Base-by-base conservation (phyloP, 768 basidiomycete species). In the Naematelia encephala region DNA sequence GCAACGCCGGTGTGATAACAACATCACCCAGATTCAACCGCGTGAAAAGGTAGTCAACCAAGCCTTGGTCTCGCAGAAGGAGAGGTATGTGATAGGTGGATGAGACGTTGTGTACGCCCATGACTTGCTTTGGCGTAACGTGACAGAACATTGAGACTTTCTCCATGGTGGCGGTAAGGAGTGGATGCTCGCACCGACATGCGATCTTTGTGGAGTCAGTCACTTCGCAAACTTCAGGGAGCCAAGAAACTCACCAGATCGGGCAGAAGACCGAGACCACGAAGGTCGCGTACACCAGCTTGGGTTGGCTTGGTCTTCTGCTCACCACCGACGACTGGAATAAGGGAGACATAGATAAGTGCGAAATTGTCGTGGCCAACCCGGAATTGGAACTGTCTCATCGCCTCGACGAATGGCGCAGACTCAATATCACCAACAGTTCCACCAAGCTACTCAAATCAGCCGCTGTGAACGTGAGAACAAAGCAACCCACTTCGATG, bases 141-240 rank as follows among this genome's bases (percentile, higher is more conserved):
- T 99, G 94, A 78, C 94, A 97, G 82, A 98, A 98, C 93, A 98
- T 97, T 61, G 91, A 91, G 43, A 99, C 94, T 78, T 99, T 99
- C 71, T 87, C 84, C 79, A 92, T 94, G 30, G 93, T 94, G 0
- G 88, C 83, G 14, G 84, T 82, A 54, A 87, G 84, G n/a, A 99
- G 81, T 0, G 89, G 87, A 62, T 88, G 83, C 19, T 88, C 86
- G 60, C 88, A 86, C 53, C 94, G 87, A 77, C 94, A 97, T 0
- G 94, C 94, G 69, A 99, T 94, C 92, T 96, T 42, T 12, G n/a
- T 45, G 25, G 27, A 13, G 34, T 19, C 23, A 27, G 25, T 11
- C 27, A 5, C 16, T 8, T 8, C 8, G 34, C 34, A 39, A 16
- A 30, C 22, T 10, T 5, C 29, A 52, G 2, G 34, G 34, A 39